Evolutionary conservation across 176 grass and related monocot genomes (phyloP).

Genomic region (Aegilops speltoides): DNA sequence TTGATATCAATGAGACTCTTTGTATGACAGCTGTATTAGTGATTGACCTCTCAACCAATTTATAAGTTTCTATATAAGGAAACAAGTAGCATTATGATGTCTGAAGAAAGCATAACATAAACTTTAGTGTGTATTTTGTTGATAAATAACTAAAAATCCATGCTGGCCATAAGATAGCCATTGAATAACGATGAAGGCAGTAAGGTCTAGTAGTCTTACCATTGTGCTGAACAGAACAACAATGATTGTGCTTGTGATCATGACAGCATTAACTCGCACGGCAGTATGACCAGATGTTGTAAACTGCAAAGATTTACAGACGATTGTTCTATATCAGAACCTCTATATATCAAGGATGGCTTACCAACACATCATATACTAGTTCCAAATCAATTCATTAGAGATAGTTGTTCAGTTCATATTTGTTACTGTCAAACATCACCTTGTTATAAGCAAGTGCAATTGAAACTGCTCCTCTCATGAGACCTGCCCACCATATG

Average conservation of each 20-base stretch:
- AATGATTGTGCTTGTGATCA: constrained; percentile 96
- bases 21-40: not conserved
- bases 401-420: constrained; percentile 14
- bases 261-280: constrained; percentile 64
- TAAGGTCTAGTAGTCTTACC: not conserved
- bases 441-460: constrained; percentile 99
- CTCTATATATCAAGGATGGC: constrained; percentile 1
- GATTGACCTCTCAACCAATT: not conserved
- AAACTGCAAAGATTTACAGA: constrained; percentile 58
- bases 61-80: constrained; percentile 13
- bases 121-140: not conserved
- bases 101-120: not conserved
- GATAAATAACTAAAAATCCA: not conserved
- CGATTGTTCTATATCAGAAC: constrained; percentile 15
- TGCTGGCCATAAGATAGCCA: not conserved
- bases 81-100: constrained; percentile 14
- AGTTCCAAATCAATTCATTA: constrained; percentile 15
- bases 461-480: constrained; percentile 99
- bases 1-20: too few species aligned
- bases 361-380: not conserved
- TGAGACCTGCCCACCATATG: constrained; percentile 98
- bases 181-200: not conserved
- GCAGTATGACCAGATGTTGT: constrained; percentile 65
- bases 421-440: constrained; percentile 24
- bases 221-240: constrained; percentile 42